Evolutionary conservation across 352 stramenopile genomes (phyloP).

Genomic region (Globisporangium uncinulatum): DNA sequence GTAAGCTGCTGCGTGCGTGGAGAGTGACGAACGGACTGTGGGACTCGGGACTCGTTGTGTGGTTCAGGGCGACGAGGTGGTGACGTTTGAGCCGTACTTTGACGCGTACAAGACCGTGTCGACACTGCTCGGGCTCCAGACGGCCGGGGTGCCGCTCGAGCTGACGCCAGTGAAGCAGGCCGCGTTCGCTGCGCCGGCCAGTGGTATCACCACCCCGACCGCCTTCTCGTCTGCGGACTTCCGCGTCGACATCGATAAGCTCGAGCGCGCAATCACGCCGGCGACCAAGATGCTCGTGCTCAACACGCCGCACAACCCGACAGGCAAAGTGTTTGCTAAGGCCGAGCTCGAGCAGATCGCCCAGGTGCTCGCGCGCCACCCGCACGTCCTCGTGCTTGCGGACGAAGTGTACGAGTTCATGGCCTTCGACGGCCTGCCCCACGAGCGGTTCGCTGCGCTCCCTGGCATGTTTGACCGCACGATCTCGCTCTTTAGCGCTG

Average conservation of each 20-base stretch:
- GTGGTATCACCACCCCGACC: too few relatives aligned
- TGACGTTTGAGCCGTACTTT: constrained; percentile 89
- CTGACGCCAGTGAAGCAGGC: constrained; percentile 38
- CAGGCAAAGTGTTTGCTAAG: constrained; percentile 96
- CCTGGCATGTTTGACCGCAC: constrained; percentile 85
- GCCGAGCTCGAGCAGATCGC: constrained; percentile 92
- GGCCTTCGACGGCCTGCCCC: constrained; percentile 72
- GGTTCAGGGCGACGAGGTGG: constrained; percentile 67
- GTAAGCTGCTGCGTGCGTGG: too few relatives aligned
- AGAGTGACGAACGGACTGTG: not conserved
- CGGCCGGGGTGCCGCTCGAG: constrained; percentile 64
- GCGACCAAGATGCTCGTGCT: constrained; percentile 95
- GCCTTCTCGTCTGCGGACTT: constrained; percentile 71
- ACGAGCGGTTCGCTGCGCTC: constrained; percentile 72
- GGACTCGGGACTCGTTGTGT: not conserved
- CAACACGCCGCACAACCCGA: constrained; percentile 99
- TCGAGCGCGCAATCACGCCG: constrained; percentile 82
- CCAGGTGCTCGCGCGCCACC: constrained; percentile 73
- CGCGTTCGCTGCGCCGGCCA: constrained; percentile 23
- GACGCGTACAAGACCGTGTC: constrained; percentile 86
- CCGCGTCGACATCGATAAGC: constrained; percentile 75
- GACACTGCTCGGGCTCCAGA: constrained; percentile 76
- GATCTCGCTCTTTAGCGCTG: constrained; percentile 90
- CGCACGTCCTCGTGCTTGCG: constrained; percentile 90
- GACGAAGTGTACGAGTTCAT: constrained; percentile 99